Conservation (phyloP, 1,139 yeast genomes). For the Diutina catenulata region DNA sequence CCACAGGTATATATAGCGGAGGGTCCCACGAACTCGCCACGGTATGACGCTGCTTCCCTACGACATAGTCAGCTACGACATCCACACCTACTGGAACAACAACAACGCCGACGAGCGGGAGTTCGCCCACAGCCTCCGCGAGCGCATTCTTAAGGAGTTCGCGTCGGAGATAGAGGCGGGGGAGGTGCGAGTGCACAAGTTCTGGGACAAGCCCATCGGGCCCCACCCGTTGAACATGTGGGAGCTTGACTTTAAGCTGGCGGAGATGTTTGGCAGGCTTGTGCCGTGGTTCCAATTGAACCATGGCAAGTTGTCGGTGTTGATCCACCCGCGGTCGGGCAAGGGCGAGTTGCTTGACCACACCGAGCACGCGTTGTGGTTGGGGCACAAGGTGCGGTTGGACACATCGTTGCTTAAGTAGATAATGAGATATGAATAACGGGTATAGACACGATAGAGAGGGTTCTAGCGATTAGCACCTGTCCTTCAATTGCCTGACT, state of each 20-base stretch:
- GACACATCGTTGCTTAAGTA: not conserved
- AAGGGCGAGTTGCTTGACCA: slow-evolving; percentile 35
- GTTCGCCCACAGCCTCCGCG: slow-evolving; percentile 28
- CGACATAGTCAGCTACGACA: slow-evolving; percentile 21
- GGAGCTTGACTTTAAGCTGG: slow-evolving; percentile 19
- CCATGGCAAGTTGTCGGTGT: slow-evolving; percentile 39
- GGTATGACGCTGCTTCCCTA: not conserved
- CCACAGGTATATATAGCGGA: too few relatives aligned
- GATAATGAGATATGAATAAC: not conserved
- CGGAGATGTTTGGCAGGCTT: not conserved
- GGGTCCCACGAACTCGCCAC: too few relatives aligned
- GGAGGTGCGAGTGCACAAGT: slow-evolving; percentile 28
- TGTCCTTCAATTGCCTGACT: not conserved
- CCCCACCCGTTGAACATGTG: slow-evolving; percentile 43
- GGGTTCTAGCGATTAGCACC: not conserved
- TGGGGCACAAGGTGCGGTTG: slow-evolving; percentile 22
- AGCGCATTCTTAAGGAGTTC: slow-evolving; percentile 30
- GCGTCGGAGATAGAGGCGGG: slow-evolving; percentile 32
- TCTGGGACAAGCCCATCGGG: slow-evolving; percentile 42
- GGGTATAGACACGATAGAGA: not conserved
- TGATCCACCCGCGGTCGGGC: slow-evolving; percentile 41
- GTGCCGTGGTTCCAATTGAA: slow-evolving; percentile 20
- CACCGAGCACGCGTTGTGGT: slow-evolving; percentile 42
- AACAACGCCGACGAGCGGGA: slow-evolving; percentile 21
- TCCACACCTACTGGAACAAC: slow-evolving; percentile 44